These are phyloP conservation scores for Fusarium sp. DNA, from an alignment of 2,329 filamentous ascomycete species.

Conservation along the genomic window DNA sequence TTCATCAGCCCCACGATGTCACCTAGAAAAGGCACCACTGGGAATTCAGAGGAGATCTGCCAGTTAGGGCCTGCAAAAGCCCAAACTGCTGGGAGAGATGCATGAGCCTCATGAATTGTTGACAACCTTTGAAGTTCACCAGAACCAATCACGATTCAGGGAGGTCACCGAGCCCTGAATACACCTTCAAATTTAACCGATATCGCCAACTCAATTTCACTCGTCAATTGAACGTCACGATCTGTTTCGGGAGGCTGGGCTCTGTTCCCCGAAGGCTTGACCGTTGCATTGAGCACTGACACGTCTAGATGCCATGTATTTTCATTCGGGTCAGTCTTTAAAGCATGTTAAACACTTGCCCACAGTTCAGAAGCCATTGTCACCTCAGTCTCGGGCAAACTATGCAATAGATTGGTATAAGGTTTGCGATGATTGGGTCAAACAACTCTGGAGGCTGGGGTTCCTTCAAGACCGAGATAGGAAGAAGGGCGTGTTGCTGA, in stretches of 20 bases:
- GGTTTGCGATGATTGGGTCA: constrained; percentile 11
- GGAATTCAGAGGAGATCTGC: constrained; percentile 9
- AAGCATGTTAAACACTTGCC: constrained; percentile 2
- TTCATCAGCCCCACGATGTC: constrained; percentile 26
- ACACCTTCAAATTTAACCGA: constrained; percentile 11
- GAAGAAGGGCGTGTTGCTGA: constrained; percentile 30
- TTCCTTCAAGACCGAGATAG: constrained; percentile 2
- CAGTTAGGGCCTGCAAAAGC: constrained; percentile 3
- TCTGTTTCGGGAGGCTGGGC: constrained; percentile 14
- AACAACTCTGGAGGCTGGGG: neutral
- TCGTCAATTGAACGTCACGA: constrained; percentile 42
- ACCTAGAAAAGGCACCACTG: constrained; percentile 28
- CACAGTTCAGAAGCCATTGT: neutral
- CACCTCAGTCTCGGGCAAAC: constrained; percentile 1
- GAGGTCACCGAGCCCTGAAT: neutral
- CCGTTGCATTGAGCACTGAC: constrained; percentile 18
- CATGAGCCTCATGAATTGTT: constrained; percentile 42
- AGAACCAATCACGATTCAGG: constrained; percentile 13
- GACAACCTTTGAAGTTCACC: constrained; percentile 1
- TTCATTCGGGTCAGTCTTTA: constrained; percentile 13
- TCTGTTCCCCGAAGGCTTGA: constrained; percentile 29
- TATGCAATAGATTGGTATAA: constrained; percentile 5
- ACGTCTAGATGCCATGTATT: constrained; percentile 24
- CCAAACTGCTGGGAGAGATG: constrained; percentile 30
- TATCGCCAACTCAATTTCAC: neutral